Percentiles rank a stretch among this genome's conserved stretches.
These are phyloP conservation scores for Simmondsia chinensis DNA, from an alignment of 148 eudicot species.

Conservation along the genomic window DNA sequence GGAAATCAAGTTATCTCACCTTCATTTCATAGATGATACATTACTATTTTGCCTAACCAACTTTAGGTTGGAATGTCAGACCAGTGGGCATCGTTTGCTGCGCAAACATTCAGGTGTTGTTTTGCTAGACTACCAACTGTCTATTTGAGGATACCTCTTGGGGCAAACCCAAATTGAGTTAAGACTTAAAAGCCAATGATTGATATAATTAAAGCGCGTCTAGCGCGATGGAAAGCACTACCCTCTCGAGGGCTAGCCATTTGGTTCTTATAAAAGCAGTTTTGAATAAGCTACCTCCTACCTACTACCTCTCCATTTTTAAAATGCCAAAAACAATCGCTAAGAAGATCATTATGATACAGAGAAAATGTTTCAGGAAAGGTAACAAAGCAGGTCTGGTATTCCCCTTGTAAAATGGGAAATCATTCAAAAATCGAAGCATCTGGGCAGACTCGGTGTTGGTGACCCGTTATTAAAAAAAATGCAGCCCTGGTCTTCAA, in stretches of 20 bases:
- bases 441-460: not conserved
- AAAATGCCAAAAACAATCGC: not conserved
- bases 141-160: not conserved
- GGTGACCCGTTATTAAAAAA: not conserved
- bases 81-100: not conserved
- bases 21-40: not conserved
- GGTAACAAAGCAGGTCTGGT: not conserved
- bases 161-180: not conserved
- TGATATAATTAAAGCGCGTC: not conserved
- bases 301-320: not conserved
- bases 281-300: not conserved
- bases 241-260: not conserved
- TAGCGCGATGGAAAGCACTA: not conserved
- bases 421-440: not conserved
- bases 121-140: not conserved
- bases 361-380: not conserved
- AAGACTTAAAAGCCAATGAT: not conserved
- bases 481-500: not conserved
- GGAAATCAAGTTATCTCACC: not conserved
- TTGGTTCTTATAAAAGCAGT: not conserved
- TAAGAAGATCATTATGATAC: not conserved
- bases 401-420: not conserved
- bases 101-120: not conserved
- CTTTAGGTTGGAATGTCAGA: not conserved
- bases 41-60: not conserved